Evolutionary conservation across 169 alveolate genomes (phyloP).

Genomic region (Plasmodium inui): DNA sequence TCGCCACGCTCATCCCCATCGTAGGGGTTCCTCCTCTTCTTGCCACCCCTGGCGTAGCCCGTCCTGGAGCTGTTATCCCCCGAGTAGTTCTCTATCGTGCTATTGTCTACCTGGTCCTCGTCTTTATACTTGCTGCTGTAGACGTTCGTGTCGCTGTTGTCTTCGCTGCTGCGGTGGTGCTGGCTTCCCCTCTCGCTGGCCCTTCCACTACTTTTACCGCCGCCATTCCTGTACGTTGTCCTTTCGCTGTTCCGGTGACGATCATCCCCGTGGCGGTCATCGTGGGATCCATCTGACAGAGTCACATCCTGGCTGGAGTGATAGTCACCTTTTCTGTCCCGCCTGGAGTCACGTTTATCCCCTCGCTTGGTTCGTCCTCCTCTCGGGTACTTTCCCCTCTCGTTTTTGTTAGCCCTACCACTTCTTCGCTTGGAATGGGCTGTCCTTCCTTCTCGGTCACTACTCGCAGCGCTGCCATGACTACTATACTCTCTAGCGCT

Average conservation of each 20-base stretch:
- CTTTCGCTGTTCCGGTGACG: background rate
- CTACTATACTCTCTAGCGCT: background rate
- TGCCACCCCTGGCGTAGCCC: background rate
- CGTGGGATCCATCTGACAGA: background rate
- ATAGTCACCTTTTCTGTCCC: background rate
- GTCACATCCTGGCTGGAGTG: background rate
- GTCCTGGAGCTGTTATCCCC: constrained; percentile 9
- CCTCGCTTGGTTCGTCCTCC: constrained; percentile 1
- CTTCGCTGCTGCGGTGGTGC: background rate
- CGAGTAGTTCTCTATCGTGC: constrained; percentile 30
- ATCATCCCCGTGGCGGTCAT: background rate
- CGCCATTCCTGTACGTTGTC: background rate
- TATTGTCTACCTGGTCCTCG: constrained; percentile 24
- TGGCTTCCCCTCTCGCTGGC: background rate
- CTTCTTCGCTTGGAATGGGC: background rate
- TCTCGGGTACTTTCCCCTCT: background rate
- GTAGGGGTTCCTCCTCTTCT: constrained; percentile 25
- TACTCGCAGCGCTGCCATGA: background rate
- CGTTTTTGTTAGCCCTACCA: background rate
- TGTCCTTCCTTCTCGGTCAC: background rate
- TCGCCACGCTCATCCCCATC: background rate
- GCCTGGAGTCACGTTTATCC: constrained; percentile 1
- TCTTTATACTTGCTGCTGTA: constrained; percentile 30
- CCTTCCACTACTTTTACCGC: background rate
- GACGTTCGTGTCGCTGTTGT: constrained; percentile 25